Evolutionary conservation across 1,284 basidiomycete genomes (phyloP).

Genomic region (Inonotus hispidus): DNA sequence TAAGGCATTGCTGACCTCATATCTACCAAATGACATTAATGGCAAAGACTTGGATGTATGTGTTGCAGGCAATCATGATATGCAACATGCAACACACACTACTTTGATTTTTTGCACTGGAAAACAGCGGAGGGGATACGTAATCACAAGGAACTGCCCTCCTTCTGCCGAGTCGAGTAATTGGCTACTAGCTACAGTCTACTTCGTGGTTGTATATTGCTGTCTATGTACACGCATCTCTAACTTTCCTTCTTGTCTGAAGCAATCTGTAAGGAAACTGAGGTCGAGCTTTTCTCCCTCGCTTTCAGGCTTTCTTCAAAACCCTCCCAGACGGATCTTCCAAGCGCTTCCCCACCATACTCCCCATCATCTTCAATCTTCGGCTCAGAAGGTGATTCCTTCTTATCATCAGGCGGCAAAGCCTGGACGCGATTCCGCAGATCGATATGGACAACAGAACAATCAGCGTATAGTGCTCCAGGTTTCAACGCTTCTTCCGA

Average conservation of each 20-base stretch:
- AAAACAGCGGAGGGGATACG: no score
- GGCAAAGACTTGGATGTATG: no score
- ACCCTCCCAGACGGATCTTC: slow-evolving; percentile 67
- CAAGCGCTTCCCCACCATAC: slow-evolving; percentile 59
- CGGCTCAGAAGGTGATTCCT: neutral
- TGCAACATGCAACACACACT: no score
- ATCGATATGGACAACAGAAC: slow-evolving; percentile 22
- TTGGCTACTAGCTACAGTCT: no score
- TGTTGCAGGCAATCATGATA: no score
- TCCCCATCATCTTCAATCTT: slow-evolving; percentile 56
- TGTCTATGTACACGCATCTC: no score
- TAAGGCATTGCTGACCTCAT: no score
- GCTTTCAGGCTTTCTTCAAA: slow-evolving; percentile 57
- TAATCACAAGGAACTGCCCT: no score
- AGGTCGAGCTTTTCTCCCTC: slow-evolving; percentile 33
- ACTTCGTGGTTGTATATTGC: no score
- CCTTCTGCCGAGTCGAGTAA: no score
- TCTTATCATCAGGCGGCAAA: slow-evolving; percentile 11
- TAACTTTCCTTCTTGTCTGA: neutral
- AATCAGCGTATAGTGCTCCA: slow-evolving; percentile 28
- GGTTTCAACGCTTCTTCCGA: slow-evolving; percentile 24
- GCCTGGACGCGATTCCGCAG: neutral
- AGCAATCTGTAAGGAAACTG: neutral
- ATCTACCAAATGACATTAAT: no score
- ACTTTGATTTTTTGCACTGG: no score